Percentiles rank a stretch among this genome's conserved stretches.
These are phyloP conservation scores for Pythium sukuiense DNA, from an alignment of 352 stramenopile genomes.

Conservation along the genomic window DNA sequence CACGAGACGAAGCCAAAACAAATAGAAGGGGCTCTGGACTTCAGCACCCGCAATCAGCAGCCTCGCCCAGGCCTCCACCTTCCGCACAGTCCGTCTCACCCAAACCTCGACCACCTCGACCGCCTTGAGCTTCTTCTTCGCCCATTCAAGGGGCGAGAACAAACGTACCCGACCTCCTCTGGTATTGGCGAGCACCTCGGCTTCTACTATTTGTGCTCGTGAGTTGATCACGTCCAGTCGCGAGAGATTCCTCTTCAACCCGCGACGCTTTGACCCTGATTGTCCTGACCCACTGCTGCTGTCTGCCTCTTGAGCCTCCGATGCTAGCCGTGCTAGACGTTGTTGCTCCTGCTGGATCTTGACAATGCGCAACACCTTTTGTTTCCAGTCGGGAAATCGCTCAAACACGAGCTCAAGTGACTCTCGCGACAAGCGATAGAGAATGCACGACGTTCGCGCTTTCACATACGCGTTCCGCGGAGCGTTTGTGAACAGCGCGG, in stretches of 20 bases:
- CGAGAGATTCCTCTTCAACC: constrained; percentile 31
- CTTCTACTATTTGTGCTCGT: constrained; percentile 48
- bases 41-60: constrained; percentile 40
- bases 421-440: constrained; percentile 49
- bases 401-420: constrained; percentile 65
- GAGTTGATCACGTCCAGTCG: constrained; percentile 52
- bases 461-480: constrained; percentile 42
- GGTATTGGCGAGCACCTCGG: constrained; percentile 40
- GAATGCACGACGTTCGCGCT: constrained; percentile 55
- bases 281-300: background rate
- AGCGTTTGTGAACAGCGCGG: constrained; percentile 46
- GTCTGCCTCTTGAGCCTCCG: constrained; percentile 35
- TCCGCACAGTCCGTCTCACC: background rate
- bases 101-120: background rate
- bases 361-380: constrained; percentile 50
- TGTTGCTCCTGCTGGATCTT: constrained; percentile 68
- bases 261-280: constrained; percentile 8
- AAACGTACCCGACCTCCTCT: constrained; percentile 23
- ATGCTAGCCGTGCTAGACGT: constrained; percentile 39
- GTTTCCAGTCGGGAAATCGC: constrained; percentile 61
- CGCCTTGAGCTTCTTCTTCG: constrained; percentile 11
- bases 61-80: background rate
- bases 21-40: constrained; percentile 57
- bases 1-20: constrained; percentile 53
- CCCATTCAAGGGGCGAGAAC: background rate